These are phyloP conservation scores for Trypanosoma boissoni DNA, from an alignment of 208 protist genomes.

Conservation along the genomic window DNA sequence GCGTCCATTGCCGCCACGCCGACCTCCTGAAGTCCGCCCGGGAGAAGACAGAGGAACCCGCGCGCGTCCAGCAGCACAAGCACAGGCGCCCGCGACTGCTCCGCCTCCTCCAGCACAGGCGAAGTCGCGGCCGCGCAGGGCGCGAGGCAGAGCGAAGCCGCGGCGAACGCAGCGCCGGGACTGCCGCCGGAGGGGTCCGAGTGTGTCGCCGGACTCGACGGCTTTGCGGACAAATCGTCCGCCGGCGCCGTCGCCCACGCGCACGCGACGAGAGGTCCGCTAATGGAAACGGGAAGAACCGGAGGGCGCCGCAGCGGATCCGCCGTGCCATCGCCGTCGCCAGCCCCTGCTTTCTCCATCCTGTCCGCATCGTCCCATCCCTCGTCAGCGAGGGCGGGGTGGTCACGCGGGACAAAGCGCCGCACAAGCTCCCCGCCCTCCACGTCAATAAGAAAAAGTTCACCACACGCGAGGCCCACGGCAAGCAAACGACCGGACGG, in stretches of 20 bases:
- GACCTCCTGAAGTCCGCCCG: constrained; percentile 66
- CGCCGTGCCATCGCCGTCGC: not conserved
- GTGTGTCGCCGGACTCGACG: not conserved
- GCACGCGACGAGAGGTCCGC: constrained; percentile 21
- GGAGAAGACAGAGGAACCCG: constrained; percentile 50
- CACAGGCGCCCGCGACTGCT: constrained; percentile 25
- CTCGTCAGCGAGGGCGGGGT: not conserved
- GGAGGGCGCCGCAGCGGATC: constrained; percentile 22
- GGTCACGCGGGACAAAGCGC: constrained; percentile 33
- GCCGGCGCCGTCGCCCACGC: constrained; percentile 28
- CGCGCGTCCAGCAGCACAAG: constrained; percentile 45
- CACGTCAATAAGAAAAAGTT: constrained; percentile 63
- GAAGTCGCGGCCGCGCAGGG: constrained; percentile 27
- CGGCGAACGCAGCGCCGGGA: not conserved
- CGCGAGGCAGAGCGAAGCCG: constrained; percentile 21
- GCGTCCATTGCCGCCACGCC: constrained; percentile 20
- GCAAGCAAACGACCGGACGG: constrained; percentile 70
- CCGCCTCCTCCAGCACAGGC: constrained; percentile 28
- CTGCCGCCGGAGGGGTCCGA: not conserved
- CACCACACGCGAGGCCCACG: constrained; percentile 42
- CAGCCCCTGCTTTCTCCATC: too few species aligned
- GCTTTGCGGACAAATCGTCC: too few species aligned
- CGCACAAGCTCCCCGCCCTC: constrained; percentile 63
- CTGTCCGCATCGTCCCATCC: constrained; percentile 3
- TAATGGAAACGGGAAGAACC: constrained; percentile 19